A percentile compares a stretch with the other conserved stretches of the same genome.
Evolutionary conservation across 768 basidiomycete genomes (phyloP).

Genomic region (Boletus pseudopeckii): DNA sequence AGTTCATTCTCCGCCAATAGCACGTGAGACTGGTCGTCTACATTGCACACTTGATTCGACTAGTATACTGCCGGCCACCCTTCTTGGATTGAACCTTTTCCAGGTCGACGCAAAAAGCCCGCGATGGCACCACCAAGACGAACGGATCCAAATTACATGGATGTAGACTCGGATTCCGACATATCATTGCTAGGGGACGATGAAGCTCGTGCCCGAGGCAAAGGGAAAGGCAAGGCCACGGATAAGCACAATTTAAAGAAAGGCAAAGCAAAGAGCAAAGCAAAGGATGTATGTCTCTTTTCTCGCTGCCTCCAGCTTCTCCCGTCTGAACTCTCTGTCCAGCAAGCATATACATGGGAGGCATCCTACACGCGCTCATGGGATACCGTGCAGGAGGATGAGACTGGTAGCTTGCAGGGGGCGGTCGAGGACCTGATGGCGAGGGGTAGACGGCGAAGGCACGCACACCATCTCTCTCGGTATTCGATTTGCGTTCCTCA

Average conservation of each 20-base stretch:
- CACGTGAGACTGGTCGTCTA: too few species aligned
- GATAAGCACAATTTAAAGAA: slow-evolving; percentile 52
- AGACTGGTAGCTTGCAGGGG: slow-evolving; percentile 82
- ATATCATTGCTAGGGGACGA: slow-evolving; percentile 57
- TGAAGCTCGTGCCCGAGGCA: slow-evolving; percentile 47
- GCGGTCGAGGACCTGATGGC: slow-evolving; percentile 90
- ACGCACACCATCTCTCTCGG: slow-evolving; percentile 17
- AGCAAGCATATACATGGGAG: slow-evolving; percentile 95
- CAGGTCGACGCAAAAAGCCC: background rate
- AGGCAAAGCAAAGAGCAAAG: slow-evolving; percentile 46
- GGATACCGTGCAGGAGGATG: slow-evolving; percentile 98
- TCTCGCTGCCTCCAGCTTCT: background rate
- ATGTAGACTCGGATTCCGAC: slow-evolving; percentile 69
- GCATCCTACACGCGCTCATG: slow-evolving; percentile 91
- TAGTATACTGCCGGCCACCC: background rate
- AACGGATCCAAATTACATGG: slow-evolving; percentile 41
- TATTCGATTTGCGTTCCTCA: slow-evolving; percentile 6
- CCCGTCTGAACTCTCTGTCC: slow-evolving; percentile 8
- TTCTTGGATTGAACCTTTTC: background rate
- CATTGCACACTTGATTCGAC: background rate
- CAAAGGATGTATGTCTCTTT: slow-evolving; percentile 29
- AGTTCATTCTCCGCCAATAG: background rate
- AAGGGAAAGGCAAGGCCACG: slow-evolving; percentile 51
- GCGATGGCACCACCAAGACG: slow-evolving; percentile 27
- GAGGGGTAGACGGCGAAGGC: slow-evolving; percentile 81